A percentile compares a stretch with the other conserved stretches of the same genome.
Conservation (phyloP, 2,329 filamentous ascomycete genomes). For the Ophiostoma populinum region DNA sequence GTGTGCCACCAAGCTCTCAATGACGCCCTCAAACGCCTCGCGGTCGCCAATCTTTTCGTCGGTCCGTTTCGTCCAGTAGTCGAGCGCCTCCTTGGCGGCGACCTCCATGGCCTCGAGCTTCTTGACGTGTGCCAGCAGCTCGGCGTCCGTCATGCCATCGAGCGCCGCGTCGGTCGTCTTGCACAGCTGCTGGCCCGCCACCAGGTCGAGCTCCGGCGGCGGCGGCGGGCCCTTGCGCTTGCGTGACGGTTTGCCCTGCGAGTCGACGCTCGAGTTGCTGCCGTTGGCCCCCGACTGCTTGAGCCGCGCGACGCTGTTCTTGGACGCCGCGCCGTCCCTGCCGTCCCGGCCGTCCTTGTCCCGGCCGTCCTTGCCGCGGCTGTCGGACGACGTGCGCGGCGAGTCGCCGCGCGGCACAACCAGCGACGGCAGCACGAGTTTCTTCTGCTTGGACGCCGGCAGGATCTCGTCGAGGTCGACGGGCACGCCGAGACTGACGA, state of each 20-base stretch:
- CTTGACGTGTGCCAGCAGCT: constrained; percentile 54
- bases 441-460: constrained; percentile 94
- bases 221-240: constrained; percentile 42
- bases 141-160: constrained; percentile 57
- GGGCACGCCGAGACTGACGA: constrained; percentile 88
- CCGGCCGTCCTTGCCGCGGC: constrained; percentile 25
- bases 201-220: constrained; percentile 61
- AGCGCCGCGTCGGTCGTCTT: constrained; percentile 72
- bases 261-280: constrained; percentile 41
- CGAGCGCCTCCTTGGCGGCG: constrained; percentile 59
- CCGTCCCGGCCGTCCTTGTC: background rate
- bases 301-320: constrained; percentile 13
- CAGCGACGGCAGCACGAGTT: constrained; percentile 79
- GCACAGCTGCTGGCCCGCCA: constrained; percentile 61
- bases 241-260: constrained; percentile 32
- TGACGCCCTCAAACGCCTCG: constrained; percentile 88
- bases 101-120: constrained; percentile 51
- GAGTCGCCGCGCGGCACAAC: constrained; percentile 25
- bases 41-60: constrained; percentile 81
- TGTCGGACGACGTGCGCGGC: constrained; percentile 37
- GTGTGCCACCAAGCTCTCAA: constrained; percentile 90
- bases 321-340: background rate
- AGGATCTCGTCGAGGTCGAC: constrained; percentile 96
- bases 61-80: constrained; percentile 74
- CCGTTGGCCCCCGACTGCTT: constrained; percentile 31